Evolutionary conservation across 495 filamentous ascomycete species (phyloP).

Genomic region (Durotheca rogersii): DNA sequence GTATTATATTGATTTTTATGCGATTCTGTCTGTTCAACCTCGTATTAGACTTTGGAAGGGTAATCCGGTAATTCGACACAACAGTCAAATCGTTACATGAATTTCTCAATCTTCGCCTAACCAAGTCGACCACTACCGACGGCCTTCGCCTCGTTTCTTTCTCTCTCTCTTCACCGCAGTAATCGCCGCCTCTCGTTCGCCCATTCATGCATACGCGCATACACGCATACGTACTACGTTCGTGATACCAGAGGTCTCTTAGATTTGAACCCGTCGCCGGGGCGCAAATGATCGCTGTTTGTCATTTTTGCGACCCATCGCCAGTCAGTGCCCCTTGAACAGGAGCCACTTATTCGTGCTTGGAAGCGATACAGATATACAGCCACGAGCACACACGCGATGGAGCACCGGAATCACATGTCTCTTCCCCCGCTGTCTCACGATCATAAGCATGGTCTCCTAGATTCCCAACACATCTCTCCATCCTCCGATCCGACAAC

Average conservation of each 20-base stretch:
- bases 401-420: constrained; percentile 36
- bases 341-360: constrained; percentile 11
- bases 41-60: constrained; percentile 1
- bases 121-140: constrained; percentile 1
- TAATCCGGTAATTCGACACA: constrained; percentile 23
- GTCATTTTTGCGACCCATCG: constrained; percentile 17
- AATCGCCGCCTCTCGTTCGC: constrained; percentile 7
- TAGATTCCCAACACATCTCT: constrained; percentile 22
- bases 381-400: constrained; percentile 9
- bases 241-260: not conserved
- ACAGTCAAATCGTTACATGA: constrained; percentile 2
- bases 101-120: constrained; percentile 4
- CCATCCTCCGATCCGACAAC: constrained; percentile 19
- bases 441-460: constrained; percentile 30
- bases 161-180: too few relatives aligned
- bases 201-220: constrained; percentile 16
- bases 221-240: constrained; percentile 17
- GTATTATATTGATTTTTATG: too few relatives aligned
- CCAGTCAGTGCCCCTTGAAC: constrained; percentile 19
- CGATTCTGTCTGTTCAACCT: constrained; percentile 1
- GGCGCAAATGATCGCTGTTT: constrained; percentile 25
- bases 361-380: constrained; percentile 2
- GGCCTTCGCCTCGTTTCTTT: not conserved
- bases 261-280: constrained; percentile 5
- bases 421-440: constrained; percentile 23